Conservation (phyloP, 1,139 yeast species). For the Pichia terricola region DNA sequence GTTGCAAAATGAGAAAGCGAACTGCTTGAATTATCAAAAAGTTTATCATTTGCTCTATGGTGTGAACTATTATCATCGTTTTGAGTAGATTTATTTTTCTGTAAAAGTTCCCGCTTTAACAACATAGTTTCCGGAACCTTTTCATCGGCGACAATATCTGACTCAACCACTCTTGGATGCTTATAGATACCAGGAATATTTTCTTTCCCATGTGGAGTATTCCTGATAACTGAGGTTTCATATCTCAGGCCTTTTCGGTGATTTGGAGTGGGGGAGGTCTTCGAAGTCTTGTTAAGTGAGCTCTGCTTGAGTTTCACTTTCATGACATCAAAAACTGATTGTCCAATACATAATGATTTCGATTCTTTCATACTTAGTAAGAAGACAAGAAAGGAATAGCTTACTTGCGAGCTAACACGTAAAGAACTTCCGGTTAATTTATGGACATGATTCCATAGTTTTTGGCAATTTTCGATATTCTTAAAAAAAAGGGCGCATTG, state of each 20-base stretch:
- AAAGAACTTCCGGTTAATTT: no score
- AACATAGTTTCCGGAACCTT: conserved; percentile 6
- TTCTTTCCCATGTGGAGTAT: conserved; percentile 2
- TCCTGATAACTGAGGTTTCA: conserved; percentile 1
- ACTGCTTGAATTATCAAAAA: not conserved
- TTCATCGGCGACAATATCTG: not conserved
- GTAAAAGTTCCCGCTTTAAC: not conserved
- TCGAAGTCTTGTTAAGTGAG: not conserved
- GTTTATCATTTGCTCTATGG: not conserved
- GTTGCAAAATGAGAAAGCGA: conserved; percentile 5
- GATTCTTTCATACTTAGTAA: no score
- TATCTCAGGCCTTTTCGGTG: not conserved
- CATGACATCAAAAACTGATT: not conserved
- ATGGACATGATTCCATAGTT: no score
- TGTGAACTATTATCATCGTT: not conserved
- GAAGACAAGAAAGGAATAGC: no score
- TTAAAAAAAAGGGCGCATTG: no score
- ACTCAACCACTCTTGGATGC: conserved; percentile 1
- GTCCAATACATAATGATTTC: no score
- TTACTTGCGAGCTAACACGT: no score
- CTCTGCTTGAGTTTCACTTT: not conserved
- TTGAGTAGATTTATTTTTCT: not conserved
- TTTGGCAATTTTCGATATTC: no score
- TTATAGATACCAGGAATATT: conserved; percentile 4
- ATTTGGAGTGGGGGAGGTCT: not conserved